Evolutionary conservation across 805 yeast genomes (phyloP), one percentile per base, ranked within the genome.

Genomic region (Soucietia sequanensis): DNA sequence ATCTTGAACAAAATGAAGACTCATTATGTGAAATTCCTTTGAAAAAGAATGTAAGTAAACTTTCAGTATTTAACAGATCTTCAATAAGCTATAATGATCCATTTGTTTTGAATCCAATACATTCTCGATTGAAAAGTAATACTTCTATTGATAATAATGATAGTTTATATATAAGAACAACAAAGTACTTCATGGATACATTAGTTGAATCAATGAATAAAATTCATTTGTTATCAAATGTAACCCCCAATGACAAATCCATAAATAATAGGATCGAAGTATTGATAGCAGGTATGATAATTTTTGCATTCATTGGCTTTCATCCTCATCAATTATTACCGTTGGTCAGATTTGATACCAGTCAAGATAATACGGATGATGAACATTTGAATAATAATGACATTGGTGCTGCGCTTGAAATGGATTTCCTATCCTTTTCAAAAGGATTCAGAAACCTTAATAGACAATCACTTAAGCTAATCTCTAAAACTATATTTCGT

Each of bases 251-350:
- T 15, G 20, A 31, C 19, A 21, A 23, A 31, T 12, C 26, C 14
- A 13, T 12, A 6, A 23, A 20, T 10, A 15, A 15, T 12, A 6
- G 16, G 6, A 14, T 15, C 19, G 18, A 21, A 3, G 10, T 18
- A 29, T 11, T 19, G 7, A 20, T 24, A 7, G 13, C 20, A 12
- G 20, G 27, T 12, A 24, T 14, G 11, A 30, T 15, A 5, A 23
- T 23, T 3, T 26, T 16, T 12, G 49, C 65, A 10, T 63, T 48
- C 30, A 35, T 61, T 7, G 62, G 60, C 4, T 36, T 63, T 4
- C 66, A 62, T 39, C 63, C 66, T 3, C 56, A 54, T 31, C 43
- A 43, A 14, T 36, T 59, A 9, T 33, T 55, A 15, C 67, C 68
- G 5, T 38, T 65, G 18, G 46, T 64, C 1, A 46, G 47, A 12